Evolutionary conservation across 2,329 filamentous ascomycete species (phyloP), one percentile per base, ranked within the genome.

Genomic region (Claviceps arundinis): DNA sequence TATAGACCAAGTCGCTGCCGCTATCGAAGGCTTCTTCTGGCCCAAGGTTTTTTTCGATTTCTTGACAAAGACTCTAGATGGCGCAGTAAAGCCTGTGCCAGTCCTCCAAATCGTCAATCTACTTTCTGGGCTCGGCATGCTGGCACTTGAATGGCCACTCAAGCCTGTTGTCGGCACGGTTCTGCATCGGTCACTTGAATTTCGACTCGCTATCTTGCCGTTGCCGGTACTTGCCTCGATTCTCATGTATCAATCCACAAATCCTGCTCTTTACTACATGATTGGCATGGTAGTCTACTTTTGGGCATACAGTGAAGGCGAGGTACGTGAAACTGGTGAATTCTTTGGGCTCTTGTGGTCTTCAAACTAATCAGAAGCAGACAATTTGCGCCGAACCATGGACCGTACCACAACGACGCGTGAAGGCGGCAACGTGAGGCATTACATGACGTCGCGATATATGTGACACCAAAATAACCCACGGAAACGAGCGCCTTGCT

Each of bases 21-120:
- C 85, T 16, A 72, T 98, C 52, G 81, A 94, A 71, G 84, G 81
- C 63, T 95, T 93, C 77, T 91, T 98, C 79, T 98, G 90, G 89
- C 93, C 93, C 59, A 98, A 98, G 69, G 85, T 98, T 65, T 95
- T 98, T 72, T 98, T 87, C 85, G 93, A 98, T 70, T 95, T 95
- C 68, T 71, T 93, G 58, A 96, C 91, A 55, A 89, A 88, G 64
- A 89, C 88, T 61, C 82, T 98, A 60, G 88, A 98, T 65, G 77
- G 74, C 52, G 87, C 85, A 48, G 88, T 97, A 56, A 89, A 86
- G 62, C 91, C 91, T 0, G 68, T 93, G n/a, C 93, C 93, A 1
- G 74, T 89, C 49, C 75, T 98, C 16, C 93, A 98, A 67, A 87
- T 85, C 62, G 77, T 97, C 71, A 98, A 98, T 64, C 73, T 98